Base-by-base conservation (phyloP, 1,284 basidiomycete genomes). In the Boletellus deceptivus region DNA sequence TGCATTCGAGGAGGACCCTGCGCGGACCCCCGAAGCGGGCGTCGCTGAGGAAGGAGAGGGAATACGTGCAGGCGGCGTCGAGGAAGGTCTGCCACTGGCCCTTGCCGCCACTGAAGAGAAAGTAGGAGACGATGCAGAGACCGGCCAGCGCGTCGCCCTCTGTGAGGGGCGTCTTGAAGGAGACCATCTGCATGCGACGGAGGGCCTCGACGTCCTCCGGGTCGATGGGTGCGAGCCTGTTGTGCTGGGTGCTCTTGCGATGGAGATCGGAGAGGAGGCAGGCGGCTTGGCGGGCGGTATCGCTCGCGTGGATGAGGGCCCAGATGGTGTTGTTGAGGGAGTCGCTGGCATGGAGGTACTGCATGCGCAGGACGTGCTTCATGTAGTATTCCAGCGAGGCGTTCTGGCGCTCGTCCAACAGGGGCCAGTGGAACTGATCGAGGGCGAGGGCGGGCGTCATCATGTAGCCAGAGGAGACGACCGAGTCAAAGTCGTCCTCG, bases 71-170 rank as follows among this genome's bases (percentile, higher is more conserved):
- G 13, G 84, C 83, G 43, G 85, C 71, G 24, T 72, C 60, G 46
- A 91, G 77, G 73, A 85, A 90, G 4, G 71, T 55, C n/a, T 75
- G 63, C 88, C 88, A 91, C 27, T 72, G 65, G 4, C 87, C 88
- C 13, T 73, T 69, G 1, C 88, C 89, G 4, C 88, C 88, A 20
- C 78, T 77, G 70, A 91, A 90, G 43, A 90, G 78, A 69, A 83
- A 82, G 38, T 80, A 77, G 10, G 86, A 89, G 40, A 91, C 79
- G 59, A 86, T 73, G 55, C 86, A 85, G 20, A 91, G 71, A 4
- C 85, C 83, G 1, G 86, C 83, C 69, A 89, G 83, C n/a, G 88
- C 88, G 58, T 87, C 84, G 36, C 83, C 83, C 46, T 81, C 75
- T 6, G 71, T 74, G 59, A 70, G 52, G n/a, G 65, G 49, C 4